A percentile compares a stretch with the other conserved stretches of the same genome.
Evolutionary conservation across 1,139 yeast genomes (phyloP).

Genomic region (Nakaseomyces delphensis): DNA sequence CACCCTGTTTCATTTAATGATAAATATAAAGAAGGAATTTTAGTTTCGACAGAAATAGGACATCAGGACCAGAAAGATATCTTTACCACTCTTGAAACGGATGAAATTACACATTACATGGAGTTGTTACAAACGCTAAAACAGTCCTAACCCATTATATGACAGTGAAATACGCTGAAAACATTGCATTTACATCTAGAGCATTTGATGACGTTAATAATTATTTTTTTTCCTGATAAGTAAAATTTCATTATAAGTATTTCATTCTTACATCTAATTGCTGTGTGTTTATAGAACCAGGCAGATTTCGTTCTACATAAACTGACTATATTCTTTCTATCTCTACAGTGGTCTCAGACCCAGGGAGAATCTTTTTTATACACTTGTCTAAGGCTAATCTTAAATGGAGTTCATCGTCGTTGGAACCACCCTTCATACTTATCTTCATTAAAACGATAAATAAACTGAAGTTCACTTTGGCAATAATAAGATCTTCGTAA

Average conservation of each 20-base stretch:
- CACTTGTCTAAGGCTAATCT: constrained; percentile 47
- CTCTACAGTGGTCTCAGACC: constrained; percentile 54
- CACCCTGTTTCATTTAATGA: constrained; percentile 13
- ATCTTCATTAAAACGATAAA: constrained; percentile 49
- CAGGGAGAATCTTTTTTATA: constrained; percentile 32
- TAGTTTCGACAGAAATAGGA: constrained; percentile 6
- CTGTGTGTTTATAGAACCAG: too few species aligned
- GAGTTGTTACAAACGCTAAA: constrained; percentile 10
- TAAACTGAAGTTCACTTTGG: constrained; percentile 54
- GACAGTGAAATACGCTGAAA: background rate
- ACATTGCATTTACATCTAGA: too few species aligned
- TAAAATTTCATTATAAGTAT: too few species aligned
- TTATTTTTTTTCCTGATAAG: background rate
- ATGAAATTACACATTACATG: constrained; percentile 7
- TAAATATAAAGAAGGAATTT: background rate
- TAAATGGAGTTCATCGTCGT: constrained; percentile 55
- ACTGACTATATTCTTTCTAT: constrained; percentile 37
- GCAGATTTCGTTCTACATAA: too few species aligned
- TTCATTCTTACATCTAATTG: too few species aligned
- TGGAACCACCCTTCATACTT: constrained; percentile 57
- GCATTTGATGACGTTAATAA: background rate
- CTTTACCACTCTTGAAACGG: background rate
- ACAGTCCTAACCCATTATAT: background rate
- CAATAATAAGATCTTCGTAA: constrained; percentile 43
- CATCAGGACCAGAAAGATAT: constrained; percentile 1